These are phyloP conservation scores for Lactifluus volemus DNA, from an alignment of 768 basidiomycete species.

Conservation along the genomic window DNA sequence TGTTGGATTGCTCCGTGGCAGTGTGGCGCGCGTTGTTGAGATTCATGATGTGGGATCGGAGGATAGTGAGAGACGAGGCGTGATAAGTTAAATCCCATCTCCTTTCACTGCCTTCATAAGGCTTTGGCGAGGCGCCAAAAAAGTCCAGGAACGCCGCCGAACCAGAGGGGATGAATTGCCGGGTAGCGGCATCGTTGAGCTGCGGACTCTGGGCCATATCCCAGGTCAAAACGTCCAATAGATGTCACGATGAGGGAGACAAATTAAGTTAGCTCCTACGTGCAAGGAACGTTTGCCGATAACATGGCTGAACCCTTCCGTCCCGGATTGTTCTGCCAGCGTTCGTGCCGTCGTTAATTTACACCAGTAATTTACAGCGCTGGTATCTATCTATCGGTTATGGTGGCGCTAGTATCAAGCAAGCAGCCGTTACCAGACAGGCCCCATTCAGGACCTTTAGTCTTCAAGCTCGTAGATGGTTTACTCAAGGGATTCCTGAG, in stretches of 20 bases:
- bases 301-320: conserved; percentile 12
- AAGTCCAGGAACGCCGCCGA: conserved; percentile 16
- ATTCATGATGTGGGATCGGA: conserved; percentile 15
- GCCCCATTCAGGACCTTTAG: neutral
- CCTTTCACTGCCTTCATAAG: conserved; percentile 18
- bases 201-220: conserved; percentile 14
- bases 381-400: conserved; percentile 1
- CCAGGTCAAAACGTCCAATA: conserved; percentile 4
- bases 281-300: conserved; percentile 13
- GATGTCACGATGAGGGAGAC: conserved; percentile 16
- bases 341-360: conserved; percentile 11
- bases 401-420: conserved; percentile 6
- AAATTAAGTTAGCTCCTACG: conserved; percentile 18
- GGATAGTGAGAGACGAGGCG: conserved; percentile 6
- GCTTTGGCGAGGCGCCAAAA: conserved; percentile 18
- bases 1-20: conserved; percentile 9
- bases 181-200: conserved; percentile 16
- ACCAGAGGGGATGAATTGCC: conserved; percentile 12
- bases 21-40: conserved; percentile 19
- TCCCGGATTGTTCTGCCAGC: neutral
- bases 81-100: conserved; percentile 3
- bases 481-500: neutral
- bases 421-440: neutral
- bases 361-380: neutral
- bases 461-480: neutral